These are phyloP conservation scores for Fragaria nilgerrensis DNA, from an alignment of 306 rosid genomes.

Conservation along the genomic window DNA sequence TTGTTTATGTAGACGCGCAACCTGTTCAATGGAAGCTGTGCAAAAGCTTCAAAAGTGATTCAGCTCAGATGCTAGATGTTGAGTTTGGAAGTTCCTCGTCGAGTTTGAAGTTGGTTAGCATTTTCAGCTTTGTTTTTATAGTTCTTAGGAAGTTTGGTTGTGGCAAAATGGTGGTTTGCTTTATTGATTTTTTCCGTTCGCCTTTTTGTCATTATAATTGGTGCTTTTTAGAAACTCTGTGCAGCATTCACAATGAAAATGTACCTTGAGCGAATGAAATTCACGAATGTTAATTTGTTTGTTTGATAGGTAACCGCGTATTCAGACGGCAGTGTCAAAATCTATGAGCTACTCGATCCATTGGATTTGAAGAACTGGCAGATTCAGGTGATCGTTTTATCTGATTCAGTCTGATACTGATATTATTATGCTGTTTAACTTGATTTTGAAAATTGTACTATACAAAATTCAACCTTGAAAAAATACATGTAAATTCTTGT, in stretches of 20 bases:
- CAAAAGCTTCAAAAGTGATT: constrained; percentile 57
- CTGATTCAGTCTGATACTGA: not conserved
- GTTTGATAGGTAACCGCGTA: constrained; percentile 61
- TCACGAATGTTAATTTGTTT: not conserved
- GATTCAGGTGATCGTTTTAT: constrained; percentile 65
- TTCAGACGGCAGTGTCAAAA: constrained; percentile 69
- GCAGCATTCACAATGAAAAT: too few relatives aligned
- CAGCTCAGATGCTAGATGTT: constrained; percentile 63
- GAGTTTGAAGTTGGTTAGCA: constrained; percentile 76
- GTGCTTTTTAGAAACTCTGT: too few relatives aligned
- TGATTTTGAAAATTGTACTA: not conserved
- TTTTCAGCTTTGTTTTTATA: too few relatives aligned
- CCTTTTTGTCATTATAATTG: too few relatives aligned
- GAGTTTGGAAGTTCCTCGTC: constrained; percentile 66
- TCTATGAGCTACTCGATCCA: constrained; percentile 72
- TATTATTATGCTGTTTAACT: not conserved
- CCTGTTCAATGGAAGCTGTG: constrained; percentile 79
- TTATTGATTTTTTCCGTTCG: too few relatives aligned
- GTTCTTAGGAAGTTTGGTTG: too few relatives aligned
- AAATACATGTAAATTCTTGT: not conserved
- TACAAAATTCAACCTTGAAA: not conserved
- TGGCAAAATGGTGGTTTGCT: too few relatives aligned
- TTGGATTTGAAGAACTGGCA: constrained; percentile 86
- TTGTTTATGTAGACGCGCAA: constrained; percentile 48
- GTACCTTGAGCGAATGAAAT: not conserved